Evolutionary conservation across 1,284 basidiomycete species (phyloP), one percentile per base, ranked within the genome.

Genomic region (Hemileia vastatrix): DNA sequence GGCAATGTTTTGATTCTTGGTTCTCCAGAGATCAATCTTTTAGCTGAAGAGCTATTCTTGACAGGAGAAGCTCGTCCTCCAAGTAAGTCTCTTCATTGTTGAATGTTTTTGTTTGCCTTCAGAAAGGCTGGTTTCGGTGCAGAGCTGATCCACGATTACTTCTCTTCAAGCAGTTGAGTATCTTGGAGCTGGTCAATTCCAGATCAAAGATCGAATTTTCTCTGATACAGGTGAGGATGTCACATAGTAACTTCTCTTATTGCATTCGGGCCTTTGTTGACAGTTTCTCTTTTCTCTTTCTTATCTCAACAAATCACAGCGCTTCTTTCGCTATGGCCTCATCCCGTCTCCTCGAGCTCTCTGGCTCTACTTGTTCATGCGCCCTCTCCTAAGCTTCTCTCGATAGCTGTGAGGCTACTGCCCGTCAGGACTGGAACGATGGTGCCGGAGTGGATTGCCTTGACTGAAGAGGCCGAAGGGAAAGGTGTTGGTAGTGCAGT

Each of bases 401-500:
- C 58, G 19, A n/a, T 63, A 11, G 67, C 66, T 6, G 69, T 63
- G 4, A 55, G 67, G 5, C 21, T 68, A 53, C 54, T 70, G 5
- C 69, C 69, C 15, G 68, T 67, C 2, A 33, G 67, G 13, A 68
- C 69, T 9, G 69, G 63, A 1, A 66, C 67, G 3, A 64, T 64
- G 64, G 55, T 66, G 1, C 69, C 69, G 6, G 69, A 70, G 24
- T 70, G 65, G 65, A 45, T 69, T n/a, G 67, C 69, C 21, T 27
- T 54, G 3, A 66, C 65, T n/a, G 4, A 8, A 3, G 55, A 59
- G 5, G 60, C 65, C 0, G 65, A 66, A 33, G 65, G 66, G 60
- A 64, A 65, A 63, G 66, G 40, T 21, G 11, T 31, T 50, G 54
- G 68, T 40, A 60, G 36, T 40, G 36, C 15, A 9, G 36, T 40